phyloP scores from a whole-genome alignment of 2,329 filamentous ascomycete genomes.

The Aspergillus sclerotialis region DNA sequence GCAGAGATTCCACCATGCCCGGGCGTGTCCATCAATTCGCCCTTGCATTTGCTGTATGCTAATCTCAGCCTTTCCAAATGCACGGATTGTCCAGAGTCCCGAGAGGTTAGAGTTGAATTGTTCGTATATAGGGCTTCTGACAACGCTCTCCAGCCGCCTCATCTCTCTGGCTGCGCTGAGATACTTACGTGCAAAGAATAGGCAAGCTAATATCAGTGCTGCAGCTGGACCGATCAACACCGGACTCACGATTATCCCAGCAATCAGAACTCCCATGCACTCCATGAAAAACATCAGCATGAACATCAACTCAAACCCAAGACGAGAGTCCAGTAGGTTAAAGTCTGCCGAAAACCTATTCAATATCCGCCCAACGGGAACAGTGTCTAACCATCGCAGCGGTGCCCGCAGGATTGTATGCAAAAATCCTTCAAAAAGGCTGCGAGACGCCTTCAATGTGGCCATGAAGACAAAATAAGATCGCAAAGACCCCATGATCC shows the following conservation, averaged over 20 bases:
- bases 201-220: too few relatives aligned
- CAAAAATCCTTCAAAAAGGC: slow-evolving; percentile 61
- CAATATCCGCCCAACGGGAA: slow-evolving; percentile 67
- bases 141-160: slow-evolving; percentile 69
- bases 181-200: slow-evolving; percentile 50
- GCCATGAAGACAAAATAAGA: slow-evolving; percentile 60
- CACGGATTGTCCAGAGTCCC: slow-evolving; percentile 68
- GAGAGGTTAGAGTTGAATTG: slow-evolving; percentile 67
- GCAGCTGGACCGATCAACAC: slow-evolving; percentile 58
- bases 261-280: too few relatives aligned
- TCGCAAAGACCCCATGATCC: slow-evolving; percentile 53
- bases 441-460: slow-evolving; percentile 61
- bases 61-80: slow-evolving; percentile 60
- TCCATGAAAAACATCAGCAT: slow-evolving; percentile 55
- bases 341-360: slow-evolving; percentile 77
- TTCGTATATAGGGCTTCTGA: slow-evolving; percentile 74
- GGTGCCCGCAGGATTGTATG: slow-evolving; percentile 64
- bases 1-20: slow-evolving; percentile 61
- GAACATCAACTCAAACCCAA: slow-evolving; percentile 58
- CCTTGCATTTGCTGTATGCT: slow-evolving; percentile 65
- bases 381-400: slow-evolving; percentile 73
- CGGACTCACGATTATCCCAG: slow-evolving; percentile 57
- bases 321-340: slow-evolving; percentile 61
- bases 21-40: slow-evolving; percentile 61
- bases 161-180: slow-evolving; percentile 65